Conservation (phyloP, 257 asterid species). For the Dorcoceras hygrometricum region DNA sequence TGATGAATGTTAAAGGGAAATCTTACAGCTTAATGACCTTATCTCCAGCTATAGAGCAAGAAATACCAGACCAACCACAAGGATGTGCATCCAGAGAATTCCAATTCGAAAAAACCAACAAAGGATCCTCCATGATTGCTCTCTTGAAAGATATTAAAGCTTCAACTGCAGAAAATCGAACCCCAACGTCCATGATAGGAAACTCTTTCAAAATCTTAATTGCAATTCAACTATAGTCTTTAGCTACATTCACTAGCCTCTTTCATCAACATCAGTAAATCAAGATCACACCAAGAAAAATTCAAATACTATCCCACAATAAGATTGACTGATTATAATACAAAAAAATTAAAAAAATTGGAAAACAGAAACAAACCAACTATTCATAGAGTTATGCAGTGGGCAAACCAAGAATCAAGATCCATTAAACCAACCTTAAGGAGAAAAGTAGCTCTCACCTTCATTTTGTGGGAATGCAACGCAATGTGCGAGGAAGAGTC, state of each 20-base stretch:
- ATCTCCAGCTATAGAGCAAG: conserved; percentile 65
- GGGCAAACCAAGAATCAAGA: conserved; percentile 50
- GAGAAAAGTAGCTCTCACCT: conserved; percentile 37
- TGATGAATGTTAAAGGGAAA: conserved; percentile 17
- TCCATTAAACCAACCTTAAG: conserved; percentile 24
- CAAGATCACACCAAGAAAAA: conserved; percentile 28
- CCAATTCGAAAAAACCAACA: conserved; percentile 65
- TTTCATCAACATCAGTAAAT: conserved; percentile 7
- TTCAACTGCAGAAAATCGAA: conserved; percentile 44
- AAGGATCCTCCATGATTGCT: conserved; percentile 80
- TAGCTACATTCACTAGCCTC: conserved; percentile 2
- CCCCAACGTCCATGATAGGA: conserved; percentile 20
- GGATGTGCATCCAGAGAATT: conserved; percentile 63
- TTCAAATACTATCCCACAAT: conserved; percentile 30
- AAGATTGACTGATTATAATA: conserved; percentile 7
- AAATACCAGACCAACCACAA: conserved; percentile 73
- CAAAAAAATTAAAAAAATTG: neutral
- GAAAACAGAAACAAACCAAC: neutral
- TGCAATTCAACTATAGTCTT: conserved; percentile 17
- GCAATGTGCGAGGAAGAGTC: conserved; percentile 37
- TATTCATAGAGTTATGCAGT: conserved; percentile 1
- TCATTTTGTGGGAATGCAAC: conserved; percentile 58
- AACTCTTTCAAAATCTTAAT: conserved; percentile 7
- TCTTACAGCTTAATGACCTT: conserved; percentile 82
- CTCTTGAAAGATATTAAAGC: conserved; percentile 76